Percentiles rank a stretch among this genome's conserved stretches.
Conservation (phyloP, 1,284 basidiomycete genomes). For the Xerocomus tenax region DNA sequence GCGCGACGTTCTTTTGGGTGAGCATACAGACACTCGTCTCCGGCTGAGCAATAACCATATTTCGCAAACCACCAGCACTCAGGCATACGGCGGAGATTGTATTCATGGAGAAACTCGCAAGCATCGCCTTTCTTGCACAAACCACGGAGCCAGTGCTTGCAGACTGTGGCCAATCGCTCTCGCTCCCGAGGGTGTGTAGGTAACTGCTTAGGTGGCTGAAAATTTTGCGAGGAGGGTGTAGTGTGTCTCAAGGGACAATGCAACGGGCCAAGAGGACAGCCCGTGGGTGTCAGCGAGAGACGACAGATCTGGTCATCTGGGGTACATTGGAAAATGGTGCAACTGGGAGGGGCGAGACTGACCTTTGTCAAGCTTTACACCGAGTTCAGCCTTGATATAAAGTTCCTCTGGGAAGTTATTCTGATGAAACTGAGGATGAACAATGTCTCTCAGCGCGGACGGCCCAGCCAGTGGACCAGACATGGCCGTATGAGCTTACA, state of each 20-base stretch:
- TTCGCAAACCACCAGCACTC: slow-evolving; percentile 99
- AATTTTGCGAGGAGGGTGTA: slow-evolving; percentile 75
- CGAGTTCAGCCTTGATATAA: slow-evolving; percentile 77
- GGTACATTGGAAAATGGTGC: background rate
- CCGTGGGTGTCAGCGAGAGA: slow-evolving; percentile 65
- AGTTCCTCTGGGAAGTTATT: slow-evolving; percentile 80
- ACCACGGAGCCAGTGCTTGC: slow-evolving; percentile 98
- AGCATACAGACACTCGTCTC: slow-evolving; percentile 96
- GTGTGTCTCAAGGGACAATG: slow-evolving; percentile 90
- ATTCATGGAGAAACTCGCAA: slow-evolving; percentile 99
- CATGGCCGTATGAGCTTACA: slow-evolving; percentile 20
- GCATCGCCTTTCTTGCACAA: slow-evolving; percentile 97
- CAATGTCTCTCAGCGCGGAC: slow-evolving; percentile 62
- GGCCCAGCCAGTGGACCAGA: slow-evolving; percentile 55
- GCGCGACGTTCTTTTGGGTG: slow-evolving; percentile 92
- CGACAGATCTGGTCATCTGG: slow-evolving; percentile 88
- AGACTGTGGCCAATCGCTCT: slow-evolving; percentile 87
- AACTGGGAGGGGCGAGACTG: slow-evolving; percentile 13
- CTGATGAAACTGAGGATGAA: slow-evolving; percentile 88
- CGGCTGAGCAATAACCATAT: slow-evolving; percentile 95
- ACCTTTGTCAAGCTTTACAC: slow-evolving; percentile 91
- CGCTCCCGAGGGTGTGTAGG: slow-evolving; percentile 77
- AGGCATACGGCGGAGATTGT: slow-evolving; percentile 97
- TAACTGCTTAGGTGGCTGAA: slow-evolving; percentile 73
- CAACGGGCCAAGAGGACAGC: slow-evolving; percentile 80